phyloP scores from a whole-genome alignment of 2,329 filamentous ascomycete genomes.

The Elsinoe necatrix region DNA sequence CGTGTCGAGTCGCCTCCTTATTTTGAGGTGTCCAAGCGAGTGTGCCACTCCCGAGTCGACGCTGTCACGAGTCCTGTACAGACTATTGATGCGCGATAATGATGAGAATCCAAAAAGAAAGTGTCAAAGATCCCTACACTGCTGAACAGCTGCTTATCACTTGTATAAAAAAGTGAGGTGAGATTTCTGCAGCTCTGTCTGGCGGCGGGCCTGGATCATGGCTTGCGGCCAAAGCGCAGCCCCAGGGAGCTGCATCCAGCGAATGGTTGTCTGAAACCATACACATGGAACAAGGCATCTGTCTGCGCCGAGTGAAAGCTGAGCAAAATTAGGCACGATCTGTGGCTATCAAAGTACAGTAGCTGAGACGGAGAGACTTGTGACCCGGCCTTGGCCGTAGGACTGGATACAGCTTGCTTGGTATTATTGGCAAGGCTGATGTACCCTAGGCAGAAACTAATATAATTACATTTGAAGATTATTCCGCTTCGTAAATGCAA shows the following conservation, averaged over 20 bases:
- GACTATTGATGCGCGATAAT: background rate
- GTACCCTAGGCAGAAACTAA: background rate
- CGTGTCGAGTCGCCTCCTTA: background rate
- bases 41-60: background rate
- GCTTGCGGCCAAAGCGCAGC: constrained; percentile 6
- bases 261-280: background rate
- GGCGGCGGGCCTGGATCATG: background rate
- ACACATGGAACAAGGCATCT: background rate
- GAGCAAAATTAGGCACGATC: background rate
- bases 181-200: background rate
- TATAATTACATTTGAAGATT: background rate
- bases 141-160: background rate
- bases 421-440: constrained; percentile 1
- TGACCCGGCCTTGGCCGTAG: background rate
- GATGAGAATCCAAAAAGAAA: background rate
- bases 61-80: background rate
- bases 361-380: background rate
- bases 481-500: background rate
- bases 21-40: background rate
- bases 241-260: background rate
- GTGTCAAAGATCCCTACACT: background rate
- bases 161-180: background rate
- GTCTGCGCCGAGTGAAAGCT: background rate
- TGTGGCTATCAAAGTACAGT: background rate
- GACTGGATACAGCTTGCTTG: background rate